Evolutionary conservation across 352 stramenopile species (phyloP), one percentile per base, ranked within the genome.

Genomic region (Plasmopara muralis): DNA sequence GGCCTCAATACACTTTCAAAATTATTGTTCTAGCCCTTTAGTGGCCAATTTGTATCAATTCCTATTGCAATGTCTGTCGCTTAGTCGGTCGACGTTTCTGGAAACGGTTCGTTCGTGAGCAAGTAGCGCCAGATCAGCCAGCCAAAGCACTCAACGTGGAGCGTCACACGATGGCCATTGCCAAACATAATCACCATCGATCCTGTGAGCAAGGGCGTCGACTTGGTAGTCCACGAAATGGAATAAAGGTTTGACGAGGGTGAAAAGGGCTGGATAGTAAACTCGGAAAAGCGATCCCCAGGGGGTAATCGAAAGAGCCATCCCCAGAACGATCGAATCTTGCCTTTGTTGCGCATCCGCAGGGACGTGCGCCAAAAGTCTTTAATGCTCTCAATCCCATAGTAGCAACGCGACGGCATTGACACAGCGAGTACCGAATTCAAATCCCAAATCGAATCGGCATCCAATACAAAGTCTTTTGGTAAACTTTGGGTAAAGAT

Each of bases 151-250:
- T 91, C 81, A 46, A 91, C 77, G 55, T 91, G 81, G 47, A 91
- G 73, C 45, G 77, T 91, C 48, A 91, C 81, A 31, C 81, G 81
- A 51, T 91, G 76, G 14, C 81, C 76, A 45, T 87, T 79, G 50
- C 81, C 81, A 51, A 91, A 91, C 77, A 91, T 84, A 56, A 91
- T 91, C 20, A 89, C 78, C 64, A 91, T 91, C 4, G 76, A 87
- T 3, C 81, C 81, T 2, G 72, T 66, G 16, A 91, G 60, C 43
- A 77, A 69, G 31, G 81, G 81, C 16, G 68, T 74, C 25, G 81
- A 91, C 57, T 91, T 91, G 56, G 81, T 91, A 25, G 74, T 87
- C 81, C 81, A 91, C 50, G 80, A 77, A 54, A 91, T 84, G 49
- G 88, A 91, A 60, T 89, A 91, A 14, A 91, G 60, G 16, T 85